Conservation (phyloP, 2,329 filamentous ascomycete species). For the Penicillium fuscoglaucum region DNA sequence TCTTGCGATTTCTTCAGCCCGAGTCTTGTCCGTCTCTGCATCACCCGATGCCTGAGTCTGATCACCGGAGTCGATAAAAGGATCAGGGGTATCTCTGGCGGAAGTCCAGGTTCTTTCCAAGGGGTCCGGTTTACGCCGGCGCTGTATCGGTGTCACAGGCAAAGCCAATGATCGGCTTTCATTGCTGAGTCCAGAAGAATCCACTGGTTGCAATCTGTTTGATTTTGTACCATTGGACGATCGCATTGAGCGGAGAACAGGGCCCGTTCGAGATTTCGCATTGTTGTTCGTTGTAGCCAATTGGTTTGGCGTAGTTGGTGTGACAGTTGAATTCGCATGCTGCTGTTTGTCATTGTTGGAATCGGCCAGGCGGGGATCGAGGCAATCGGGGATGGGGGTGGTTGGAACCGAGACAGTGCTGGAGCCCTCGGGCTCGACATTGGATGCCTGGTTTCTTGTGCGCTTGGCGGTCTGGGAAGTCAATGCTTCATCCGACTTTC, state of each 20-base stretch:
- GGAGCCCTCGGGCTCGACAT: constrained; percentile 1
- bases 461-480: constrained; percentile 5
- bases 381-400: constrained; percentile 20
- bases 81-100: constrained; percentile 18
- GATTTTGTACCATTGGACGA: background rate
- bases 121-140: background rate
- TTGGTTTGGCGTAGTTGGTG: constrained; percentile 5
- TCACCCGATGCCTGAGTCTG: constrained; percentile 14
- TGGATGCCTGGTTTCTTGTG: constrained; percentile 6
- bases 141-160: constrained; percentile 18
- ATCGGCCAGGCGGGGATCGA: constrained; percentile 33
- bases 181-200: background rate
- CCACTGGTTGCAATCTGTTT: background rate
- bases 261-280: background rate
- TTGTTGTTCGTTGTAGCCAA: background rate
- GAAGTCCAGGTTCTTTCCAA: constrained; percentile 1
- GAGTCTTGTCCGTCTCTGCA: constrained; percentile 30
- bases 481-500: constrained; percentile 28
- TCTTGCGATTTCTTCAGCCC: constrained; percentile 41
- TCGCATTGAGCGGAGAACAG: background rate
- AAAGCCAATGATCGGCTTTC: background rate
- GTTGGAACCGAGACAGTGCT: background rate
- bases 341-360: constrained; percentile 12
- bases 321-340: background rate
- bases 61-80: constrained; percentile 16